Evolutionary conservation across 306 rosid species (phyloP), one percentile per base, ranked within the genome.

Genomic region (Cucumis melo): DNA sequence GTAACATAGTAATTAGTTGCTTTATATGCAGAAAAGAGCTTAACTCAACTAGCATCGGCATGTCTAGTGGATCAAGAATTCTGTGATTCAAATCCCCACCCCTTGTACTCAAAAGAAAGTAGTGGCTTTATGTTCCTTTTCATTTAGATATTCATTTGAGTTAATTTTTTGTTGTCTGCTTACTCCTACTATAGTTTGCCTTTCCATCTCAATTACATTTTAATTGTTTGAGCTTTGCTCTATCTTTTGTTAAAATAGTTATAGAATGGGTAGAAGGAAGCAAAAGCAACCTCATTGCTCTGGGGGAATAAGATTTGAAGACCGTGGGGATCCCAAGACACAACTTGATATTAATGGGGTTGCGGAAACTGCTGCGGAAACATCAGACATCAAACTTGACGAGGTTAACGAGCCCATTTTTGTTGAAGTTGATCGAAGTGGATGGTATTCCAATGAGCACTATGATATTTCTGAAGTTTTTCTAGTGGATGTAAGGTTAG

Each of bases 391-490:
- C 76, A 84, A 78, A 36, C 41, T 62, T 79, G 81, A 66, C 79
- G 80, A 64, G 41, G 68, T 81, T 75, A 86, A 84, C 53, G 54
- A 66, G 60, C 88, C 91, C 2, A 86, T 89, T 79, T 88, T 87
- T 80, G 93, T 91, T 62, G 98, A 91, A 82, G 85, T 91, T 84
- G 95, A 89, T 71, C 79, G 75, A 85, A 77, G 83, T 9, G 39
- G 82, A 79, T 87, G 91, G 95, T 78, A 79, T 78, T 85, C 83
- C 11, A 78, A 86, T 39, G 86, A 86, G 77, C 97, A 91, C 81
- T 87, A 80, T 59, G 98, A 94, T 83, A 79, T 94, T 83, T 89
- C 97, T 11, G 97, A 94, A 85, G 81, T 91, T 82, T 89, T 94
- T 87, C 71, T 91, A 15, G 81, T 74, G 19, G 82, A 84, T 86